Percentiles rank a stretch among this genome's conserved stretches.
phyloP scores from a whole-genome alignment of 108 stramenopile species.

The Aurantiochytrium sp. region DNA sequence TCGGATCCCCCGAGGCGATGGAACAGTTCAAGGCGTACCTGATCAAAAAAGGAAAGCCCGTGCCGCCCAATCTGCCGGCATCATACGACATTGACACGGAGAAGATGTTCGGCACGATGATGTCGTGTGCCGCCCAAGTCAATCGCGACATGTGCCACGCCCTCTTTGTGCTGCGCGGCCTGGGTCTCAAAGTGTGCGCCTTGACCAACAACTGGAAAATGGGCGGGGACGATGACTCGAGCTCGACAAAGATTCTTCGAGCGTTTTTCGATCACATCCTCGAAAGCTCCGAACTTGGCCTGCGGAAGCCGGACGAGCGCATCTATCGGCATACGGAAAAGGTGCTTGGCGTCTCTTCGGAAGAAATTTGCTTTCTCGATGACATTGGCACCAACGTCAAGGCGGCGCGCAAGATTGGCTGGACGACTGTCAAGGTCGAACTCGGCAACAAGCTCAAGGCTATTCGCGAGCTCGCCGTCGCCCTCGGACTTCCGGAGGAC shows the following conservation, averaged over 20 bases:
- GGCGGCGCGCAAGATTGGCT: not conserved
- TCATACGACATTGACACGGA: not conserved
- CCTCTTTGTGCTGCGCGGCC: not conserved
- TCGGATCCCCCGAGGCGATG: not conserved
- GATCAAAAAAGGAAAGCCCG: not conserved
- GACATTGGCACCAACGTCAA: not conserved
- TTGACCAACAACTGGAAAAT: conserved; percentile 13
- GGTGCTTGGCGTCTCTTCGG: not conserved
- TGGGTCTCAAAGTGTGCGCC: not conserved
- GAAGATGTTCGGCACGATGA: not conserved
- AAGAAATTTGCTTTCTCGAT: not conserved
- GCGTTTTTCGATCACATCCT: not conserved
- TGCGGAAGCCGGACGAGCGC: not conserved
- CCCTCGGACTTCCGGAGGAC: not conserved
- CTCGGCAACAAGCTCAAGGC: not conserved
- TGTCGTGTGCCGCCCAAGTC: not conserved
- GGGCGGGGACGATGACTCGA: conserved; percentile 4
- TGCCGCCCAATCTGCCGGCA: not conserved
- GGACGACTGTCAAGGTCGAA: not conserved
- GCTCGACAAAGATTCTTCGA: not conserved
- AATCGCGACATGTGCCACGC: conserved; percentile 1
- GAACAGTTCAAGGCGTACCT: not conserved
- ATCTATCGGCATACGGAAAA: not conserved
- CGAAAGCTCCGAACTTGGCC: not conserved
- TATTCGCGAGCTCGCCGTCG: not conserved